Evolutionary conservation across 192 early-diverging fungal genomes (phyloP), one percentile per base, ranked within the genome.

Genomic region (Backusella westeae): DNA sequence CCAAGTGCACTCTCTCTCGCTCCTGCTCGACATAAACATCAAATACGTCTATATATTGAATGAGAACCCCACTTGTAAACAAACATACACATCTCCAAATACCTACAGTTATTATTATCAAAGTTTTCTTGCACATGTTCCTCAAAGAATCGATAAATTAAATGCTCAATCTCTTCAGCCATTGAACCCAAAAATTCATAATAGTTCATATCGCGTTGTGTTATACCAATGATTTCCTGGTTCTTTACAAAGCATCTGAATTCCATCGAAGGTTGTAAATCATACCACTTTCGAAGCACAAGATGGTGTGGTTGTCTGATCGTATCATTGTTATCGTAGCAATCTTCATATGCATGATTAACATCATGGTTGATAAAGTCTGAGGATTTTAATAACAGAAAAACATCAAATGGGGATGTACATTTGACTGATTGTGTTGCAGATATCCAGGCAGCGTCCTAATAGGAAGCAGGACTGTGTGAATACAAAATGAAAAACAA

Each of bases 201-300:
- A 78, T 89, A 93, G 65, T 94, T 96, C 71, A 89, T 82, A 80
- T 99, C 97, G 6, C 96, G 83, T 73, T 99, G 97, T 26, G 90
- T 91, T 10, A 97, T 93, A 89, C 91, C 97, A 65, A 96, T 72
- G 2, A 99, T 71, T 36, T 86, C 74, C 9, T 85, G 76, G 34
- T 92, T 79, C 67, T 84, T 85, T 35, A 99, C 95, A 91, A 99
- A 99, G 75, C 96, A 96, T 26, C 98, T 83, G 81, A 98, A 99
- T 83, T 98, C 95, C 92, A 97, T 92, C 0, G 97, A 94, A 2
- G 97, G 95, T 23, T 90, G 74, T 26, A 98, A 78, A 71, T 96
- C 93, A 76, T 91, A 91, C 96, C 97, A 99, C 77, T 98, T 91
- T 35, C 96, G 83, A 23, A 99, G 86, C 29, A 97, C 91, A 38